phyloP scores from a whole-genome alignment of 2,329 filamentous ascomycete genomes.

The Elsinoe ampelina region DNA sequence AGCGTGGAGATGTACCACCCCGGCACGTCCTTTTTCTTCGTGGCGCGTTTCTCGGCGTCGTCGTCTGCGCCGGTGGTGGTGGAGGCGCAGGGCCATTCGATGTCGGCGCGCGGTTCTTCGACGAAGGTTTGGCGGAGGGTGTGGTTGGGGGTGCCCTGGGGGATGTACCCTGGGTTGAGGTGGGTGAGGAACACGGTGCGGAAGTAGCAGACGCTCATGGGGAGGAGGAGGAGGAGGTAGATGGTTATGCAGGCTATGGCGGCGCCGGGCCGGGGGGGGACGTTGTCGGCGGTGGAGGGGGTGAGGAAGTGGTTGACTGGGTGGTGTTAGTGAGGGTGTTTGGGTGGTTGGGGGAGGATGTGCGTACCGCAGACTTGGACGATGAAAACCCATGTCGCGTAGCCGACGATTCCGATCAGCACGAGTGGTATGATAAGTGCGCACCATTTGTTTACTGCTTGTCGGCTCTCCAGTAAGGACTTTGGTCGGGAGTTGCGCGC shows the following conservation, averaged over 20 bases:
- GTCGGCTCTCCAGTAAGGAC: conserved; percentile 15
- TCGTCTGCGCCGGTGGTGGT: conserved; percentile 18
- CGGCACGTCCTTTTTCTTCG: conserved; percentile 20
- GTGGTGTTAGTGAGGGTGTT: conserved; percentile 4
- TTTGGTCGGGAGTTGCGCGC: conserved; percentile 7
- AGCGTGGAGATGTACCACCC: conserved; percentile 18
- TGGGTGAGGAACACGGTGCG: conserved; percentile 61
- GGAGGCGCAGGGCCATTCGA: conserved; percentile 17
- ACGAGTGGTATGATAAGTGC: conserved; percentile 61
- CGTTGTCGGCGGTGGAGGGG: conserved; percentile 26
- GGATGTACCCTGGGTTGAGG: conserved; percentile 63
- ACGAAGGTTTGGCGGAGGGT: conserved; percentile 10
- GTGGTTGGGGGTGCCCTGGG: conserved; percentile 37
- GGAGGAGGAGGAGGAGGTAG: conserved; percentile 62
- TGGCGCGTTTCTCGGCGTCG: conserved; percentile 14
- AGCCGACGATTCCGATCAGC: conserved; percentile 56
- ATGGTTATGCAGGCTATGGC: conserved; percentile 62
- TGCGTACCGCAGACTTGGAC: conserved; percentile 55
- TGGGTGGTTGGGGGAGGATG: background rate
- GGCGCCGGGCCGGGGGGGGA: conserved; percentile 40
- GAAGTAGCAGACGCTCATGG: conserved; percentile 58
- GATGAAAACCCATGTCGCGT: conserved; percentile 62
- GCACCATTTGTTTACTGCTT: conserved; percentile 45
- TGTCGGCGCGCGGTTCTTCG: conserved; percentile 2
- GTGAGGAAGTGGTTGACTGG: conserved; percentile 63